Percentiles rank a stretch among this genome's conserved stretches.
These are phyloP conservation scores for Boletus rubroflammeus DNA, from an alignment of 768 basidiomycete genomes.

Conservation along the genomic window DNA sequence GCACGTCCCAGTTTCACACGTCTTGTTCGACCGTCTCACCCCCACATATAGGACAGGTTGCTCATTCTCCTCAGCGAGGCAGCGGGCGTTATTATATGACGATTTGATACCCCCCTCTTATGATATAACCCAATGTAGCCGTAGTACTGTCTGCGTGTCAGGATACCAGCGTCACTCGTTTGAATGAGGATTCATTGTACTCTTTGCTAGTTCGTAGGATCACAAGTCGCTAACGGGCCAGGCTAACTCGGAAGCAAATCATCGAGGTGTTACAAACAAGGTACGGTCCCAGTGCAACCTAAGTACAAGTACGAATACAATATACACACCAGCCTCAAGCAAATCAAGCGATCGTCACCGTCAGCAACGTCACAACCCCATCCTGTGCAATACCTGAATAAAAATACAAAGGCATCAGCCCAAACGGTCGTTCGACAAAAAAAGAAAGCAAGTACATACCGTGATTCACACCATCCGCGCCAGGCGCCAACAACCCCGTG, in stretches of 20 bases:
- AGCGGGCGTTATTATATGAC: conserved; percentile 28
- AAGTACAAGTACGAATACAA: background rate
- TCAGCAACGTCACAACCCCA: conserved; percentile 53
- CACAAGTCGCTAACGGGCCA: too few species aligned
- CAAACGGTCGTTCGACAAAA: background rate
- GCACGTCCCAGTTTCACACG: conserved; percentile 26
- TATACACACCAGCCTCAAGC: background rate
- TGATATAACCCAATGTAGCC: conserved; percentile 15
- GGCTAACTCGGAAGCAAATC: background rate
- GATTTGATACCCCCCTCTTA: conserved; percentile 9
- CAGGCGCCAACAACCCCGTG: conserved; percentile 52
- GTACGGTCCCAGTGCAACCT: background rate
- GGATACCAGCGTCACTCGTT: conserved; percentile 12
- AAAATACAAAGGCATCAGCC: background rate
- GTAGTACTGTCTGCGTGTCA: conserved; percentile 10
- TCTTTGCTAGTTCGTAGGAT: background rate
- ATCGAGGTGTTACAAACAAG: background rate
- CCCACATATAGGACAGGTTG: conserved; percentile 18
- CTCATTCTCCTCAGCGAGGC: conserved; percentile 30
- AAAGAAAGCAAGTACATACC: conserved; percentile 30
- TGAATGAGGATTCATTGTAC: background rate
- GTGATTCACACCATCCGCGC: conserved; percentile 50
- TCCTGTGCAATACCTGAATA: conserved; percentile 48
- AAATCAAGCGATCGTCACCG: conserved; percentile 41
- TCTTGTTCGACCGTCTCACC: background rate